phyloP scores from a whole-genome alignment of 805 yeast genomes.

The Barnettozyma californica region DNA sequence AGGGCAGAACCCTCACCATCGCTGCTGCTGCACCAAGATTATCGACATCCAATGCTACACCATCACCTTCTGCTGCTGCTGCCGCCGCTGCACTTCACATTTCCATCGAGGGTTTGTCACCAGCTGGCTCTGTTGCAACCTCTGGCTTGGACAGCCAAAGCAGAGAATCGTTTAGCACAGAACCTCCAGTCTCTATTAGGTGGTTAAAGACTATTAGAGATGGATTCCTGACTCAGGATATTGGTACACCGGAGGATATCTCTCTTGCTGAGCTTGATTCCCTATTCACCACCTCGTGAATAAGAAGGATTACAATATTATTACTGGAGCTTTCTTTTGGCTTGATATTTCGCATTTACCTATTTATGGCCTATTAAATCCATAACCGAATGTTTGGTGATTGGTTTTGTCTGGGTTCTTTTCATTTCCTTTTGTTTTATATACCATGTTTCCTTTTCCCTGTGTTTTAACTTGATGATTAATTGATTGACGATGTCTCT shows the following conservation, averaged over 20 bases:
- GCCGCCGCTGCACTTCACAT: constrained; percentile 73
- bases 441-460: neutral
- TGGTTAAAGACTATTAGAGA: constrained; percentile 73
- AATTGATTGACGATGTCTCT: neutral
- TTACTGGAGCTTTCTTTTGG: neutral
- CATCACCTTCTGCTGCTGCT: constrained; percentile 60
- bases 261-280: constrained; percentile 64
- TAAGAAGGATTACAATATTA: too few species aligned
- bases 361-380: neutral
- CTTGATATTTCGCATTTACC: neutral
- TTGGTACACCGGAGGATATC: constrained; percentile 73
- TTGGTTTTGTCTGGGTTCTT: neutral
- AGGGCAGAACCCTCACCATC: constrained; percentile 48
- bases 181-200: constrained; percentile 39
- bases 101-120: constrained; percentile 50
- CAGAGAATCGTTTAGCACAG: constrained; percentile 19
- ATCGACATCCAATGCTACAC: constrained; percentile 54
- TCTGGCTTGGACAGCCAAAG: constrained; percentile 21
- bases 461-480: neutral
- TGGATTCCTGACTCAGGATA: constrained; percentile 74
- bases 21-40: constrained; percentile 83
- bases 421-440: constrained; percentile 1
- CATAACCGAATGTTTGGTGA: neutral
- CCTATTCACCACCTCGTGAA: constrained; percentile 31
- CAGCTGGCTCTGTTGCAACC: constrained; percentile 30